phyloP scores from a whole-genome alignment of 108 stramenopile genomes.

The Fistulifera pelliculosa region DNA sequence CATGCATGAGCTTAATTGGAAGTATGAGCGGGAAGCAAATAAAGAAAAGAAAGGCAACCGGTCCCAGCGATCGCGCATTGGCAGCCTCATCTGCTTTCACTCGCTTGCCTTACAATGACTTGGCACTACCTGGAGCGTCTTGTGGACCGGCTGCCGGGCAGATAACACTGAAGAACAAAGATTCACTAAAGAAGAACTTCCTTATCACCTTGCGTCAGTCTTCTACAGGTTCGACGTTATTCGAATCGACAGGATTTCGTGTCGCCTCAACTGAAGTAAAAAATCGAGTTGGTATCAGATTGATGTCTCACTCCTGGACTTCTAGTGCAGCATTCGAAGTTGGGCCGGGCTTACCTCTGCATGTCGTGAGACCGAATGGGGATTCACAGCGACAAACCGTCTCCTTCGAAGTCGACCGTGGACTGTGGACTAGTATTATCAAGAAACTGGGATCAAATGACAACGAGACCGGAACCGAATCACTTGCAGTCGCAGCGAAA shows the following conservation, averaged over 20 bases:
- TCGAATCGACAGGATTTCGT: constrained; percentile 26
- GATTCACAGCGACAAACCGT: too few species aligned
- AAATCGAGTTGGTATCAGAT: constrained; percentile 16
- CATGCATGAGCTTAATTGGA: too few species aligned
- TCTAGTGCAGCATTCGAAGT: constrained; percentile 10
- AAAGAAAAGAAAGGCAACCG: too few species aligned
- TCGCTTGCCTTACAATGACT: background rate
- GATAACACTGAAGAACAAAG: constrained; percentile 9
- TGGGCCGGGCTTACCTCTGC: constrained; percentile 24
- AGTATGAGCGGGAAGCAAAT: too few species aligned
- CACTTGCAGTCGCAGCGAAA: background rate
- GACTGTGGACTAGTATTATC: constrained; percentile 13
- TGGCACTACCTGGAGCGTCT: background rate
- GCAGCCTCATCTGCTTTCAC: background rate
- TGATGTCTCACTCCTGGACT: constrained; percentile 16
- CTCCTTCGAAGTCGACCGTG: constrained; percentile 1
- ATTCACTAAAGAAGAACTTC: constrained; percentile 15
- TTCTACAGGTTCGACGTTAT: constrained; percentile 11
- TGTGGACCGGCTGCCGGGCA: too few species aligned
- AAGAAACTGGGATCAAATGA: constrained; percentile 4
- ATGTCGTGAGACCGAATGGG: background rate
- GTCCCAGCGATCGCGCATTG: too few species aligned
- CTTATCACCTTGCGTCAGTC: constrained; percentile 15
- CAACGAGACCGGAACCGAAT: constrained; percentile 1
- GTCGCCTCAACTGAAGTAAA: constrained; percentile 19